A percentile compares a stretch with the other conserved stretches of the same genome.
Conservation (phyloP, 1,284 basidiomycete species). For the Calocybe gambosa region DNA sequence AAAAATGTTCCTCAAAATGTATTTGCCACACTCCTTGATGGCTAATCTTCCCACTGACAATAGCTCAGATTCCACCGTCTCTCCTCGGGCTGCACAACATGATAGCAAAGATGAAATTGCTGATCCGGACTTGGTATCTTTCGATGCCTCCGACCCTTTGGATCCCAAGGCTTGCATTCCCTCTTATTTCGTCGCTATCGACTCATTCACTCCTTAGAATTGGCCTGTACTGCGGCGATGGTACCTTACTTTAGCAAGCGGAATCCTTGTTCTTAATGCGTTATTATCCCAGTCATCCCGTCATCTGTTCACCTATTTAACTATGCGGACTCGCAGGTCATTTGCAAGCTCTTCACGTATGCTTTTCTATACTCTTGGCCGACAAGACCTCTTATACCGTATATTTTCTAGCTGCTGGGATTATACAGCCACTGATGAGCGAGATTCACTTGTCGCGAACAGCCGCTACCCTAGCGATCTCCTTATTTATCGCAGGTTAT, state of each 20-base stretch:
- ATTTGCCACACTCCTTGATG: neutral
- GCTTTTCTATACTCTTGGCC: constrained; percentile 13
- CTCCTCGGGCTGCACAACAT: constrained; percentile 3
- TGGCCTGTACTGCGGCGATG: constrained; percentile 33
- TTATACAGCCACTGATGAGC: constrained; percentile 37
- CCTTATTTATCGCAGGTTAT: constrained; percentile 53
- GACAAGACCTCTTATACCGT: neutral
- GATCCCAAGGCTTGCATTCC: constrained; percentile 27
- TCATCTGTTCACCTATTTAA: constrained; percentile 12
- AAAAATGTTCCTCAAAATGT: neutral
- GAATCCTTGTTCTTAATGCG: constrained; percentile 66
- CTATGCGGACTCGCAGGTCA: constrained; percentile 28
- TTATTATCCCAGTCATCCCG: constrained; percentile 13
- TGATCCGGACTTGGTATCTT: constrained; percentile 29
- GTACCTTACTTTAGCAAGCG: constrained; percentile 53
- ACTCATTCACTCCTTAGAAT: constrained; percentile 24
- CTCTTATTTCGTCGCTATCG: neutral
- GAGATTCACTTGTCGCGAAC: constrained; percentile 54
- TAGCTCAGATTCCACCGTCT: constrained; percentile 4
- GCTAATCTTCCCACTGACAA: constrained; percentile 3
- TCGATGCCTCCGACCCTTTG: constrained; percentile 27
- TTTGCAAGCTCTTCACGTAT: constrained; percentile 55
- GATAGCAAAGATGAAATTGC: constrained; percentile 11
- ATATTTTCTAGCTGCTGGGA: constrained; percentile 34
- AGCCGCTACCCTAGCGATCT: constrained; percentile 41